Percentiles rank a stretch among this genome's conserved stretches.
Conservation (phyloP, 495 filamentous ascomycete genomes). For the Tuber indicum region DNA sequence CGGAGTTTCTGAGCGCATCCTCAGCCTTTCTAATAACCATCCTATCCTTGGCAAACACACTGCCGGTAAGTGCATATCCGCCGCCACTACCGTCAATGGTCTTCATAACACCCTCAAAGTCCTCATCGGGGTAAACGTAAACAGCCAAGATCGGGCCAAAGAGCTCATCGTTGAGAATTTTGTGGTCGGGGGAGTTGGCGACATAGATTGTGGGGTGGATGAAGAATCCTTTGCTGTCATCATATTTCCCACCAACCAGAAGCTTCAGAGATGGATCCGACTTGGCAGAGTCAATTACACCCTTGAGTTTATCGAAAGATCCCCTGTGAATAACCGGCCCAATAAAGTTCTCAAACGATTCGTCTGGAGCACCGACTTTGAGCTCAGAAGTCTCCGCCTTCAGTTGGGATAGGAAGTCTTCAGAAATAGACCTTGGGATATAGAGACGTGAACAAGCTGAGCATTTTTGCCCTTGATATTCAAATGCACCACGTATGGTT, state of each 20-base stretch:
- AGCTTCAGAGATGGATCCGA: conserved; percentile 57
- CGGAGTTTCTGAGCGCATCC: conserved; percentile 65
- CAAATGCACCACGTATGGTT: conserved; percentile 79
- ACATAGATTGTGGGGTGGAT: conserved; percentile 67
- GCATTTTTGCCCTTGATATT: conserved; percentile 89
- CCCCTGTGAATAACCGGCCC: conserved; percentile 70
- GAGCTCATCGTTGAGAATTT: conserved; percentile 63
- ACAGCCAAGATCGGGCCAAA: conserved; percentile 67
- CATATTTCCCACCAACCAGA: conserved; percentile 63
- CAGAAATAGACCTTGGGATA: conserved; percentile 63
- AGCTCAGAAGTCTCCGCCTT: conserved; percentile 61
- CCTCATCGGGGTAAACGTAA: conserved; percentile 69
- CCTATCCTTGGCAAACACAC: conserved; percentile 69
- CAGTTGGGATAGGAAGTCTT: conserved; percentile 57
- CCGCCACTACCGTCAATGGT: conserved; percentile 57
- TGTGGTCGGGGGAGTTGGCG: conserved; percentile 55
- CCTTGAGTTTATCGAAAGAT: conserved; percentile 64
- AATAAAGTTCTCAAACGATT: conserved; percentile 60
- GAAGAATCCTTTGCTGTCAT: conserved; percentile 62
- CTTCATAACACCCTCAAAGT: conserved; percentile 53
- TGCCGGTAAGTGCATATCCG: conserved; percentile 73
- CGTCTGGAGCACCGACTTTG: conserved; percentile 60
- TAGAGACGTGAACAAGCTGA: conserved; percentile 73
- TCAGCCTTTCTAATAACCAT: conserved; percentile 61
- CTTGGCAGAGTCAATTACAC: conserved; percentile 62